Evolutionary conservation across 139 green algal genomes (phyloP).

Genomic region (Auxenochlorella pyrenoidosa): DNA sequence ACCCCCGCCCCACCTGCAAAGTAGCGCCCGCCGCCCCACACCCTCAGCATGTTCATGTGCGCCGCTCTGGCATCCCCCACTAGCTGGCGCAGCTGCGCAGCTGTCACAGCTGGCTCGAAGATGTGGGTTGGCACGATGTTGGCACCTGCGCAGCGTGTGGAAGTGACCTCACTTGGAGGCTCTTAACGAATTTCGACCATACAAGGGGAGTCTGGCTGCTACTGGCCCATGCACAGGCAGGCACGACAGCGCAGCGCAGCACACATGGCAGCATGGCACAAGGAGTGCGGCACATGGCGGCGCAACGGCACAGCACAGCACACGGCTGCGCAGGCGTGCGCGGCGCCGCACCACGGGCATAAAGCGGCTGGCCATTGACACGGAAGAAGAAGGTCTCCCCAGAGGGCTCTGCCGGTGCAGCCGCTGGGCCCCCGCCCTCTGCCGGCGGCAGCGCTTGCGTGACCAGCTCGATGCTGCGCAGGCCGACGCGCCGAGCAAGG

Average conservation of each 20-base stretch:
- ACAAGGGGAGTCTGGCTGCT: too few species aligned
- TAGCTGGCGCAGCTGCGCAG: slow-evolving; percentile 39
- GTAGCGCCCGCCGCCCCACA: slow-evolving; percentile 73
- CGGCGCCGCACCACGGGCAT: slow-evolving; percentile 45
- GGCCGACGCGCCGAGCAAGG: slow-evolving; percentile 54
- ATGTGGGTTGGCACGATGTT: slow-evolving; percentile 79
- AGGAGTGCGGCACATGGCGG: not conserved
- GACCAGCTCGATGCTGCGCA: slow-evolving; percentile 71
- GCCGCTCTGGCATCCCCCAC: slow-evolving; percentile 57
- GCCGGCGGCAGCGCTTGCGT: slow-evolving; percentile 36
- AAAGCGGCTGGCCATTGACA: slow-evolving; percentile 78
- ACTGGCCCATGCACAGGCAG: too few species aligned
- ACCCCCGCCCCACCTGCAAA: too few species aligned
- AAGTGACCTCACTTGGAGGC: too few species aligned
- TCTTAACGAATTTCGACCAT: too few species aligned
- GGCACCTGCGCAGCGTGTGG: slow-evolving; percentile 53
- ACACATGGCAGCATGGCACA: too few species aligned
- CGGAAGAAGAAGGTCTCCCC: slow-evolving; percentile 78
- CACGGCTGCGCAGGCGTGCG: slow-evolving; percentile 19
- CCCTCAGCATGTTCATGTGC: slow-evolving; percentile 85
- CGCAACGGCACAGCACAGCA: not conserved
- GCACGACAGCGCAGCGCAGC: too few species aligned
- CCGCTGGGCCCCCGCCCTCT: not conserved
- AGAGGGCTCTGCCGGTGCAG: not conserved
- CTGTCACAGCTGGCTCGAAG: slow-evolving; percentile 45